Evolutionary conservation across 2,329 filamentous ascomycete genomes (phyloP).

Genomic region (Microcera coccophila): DNA sequence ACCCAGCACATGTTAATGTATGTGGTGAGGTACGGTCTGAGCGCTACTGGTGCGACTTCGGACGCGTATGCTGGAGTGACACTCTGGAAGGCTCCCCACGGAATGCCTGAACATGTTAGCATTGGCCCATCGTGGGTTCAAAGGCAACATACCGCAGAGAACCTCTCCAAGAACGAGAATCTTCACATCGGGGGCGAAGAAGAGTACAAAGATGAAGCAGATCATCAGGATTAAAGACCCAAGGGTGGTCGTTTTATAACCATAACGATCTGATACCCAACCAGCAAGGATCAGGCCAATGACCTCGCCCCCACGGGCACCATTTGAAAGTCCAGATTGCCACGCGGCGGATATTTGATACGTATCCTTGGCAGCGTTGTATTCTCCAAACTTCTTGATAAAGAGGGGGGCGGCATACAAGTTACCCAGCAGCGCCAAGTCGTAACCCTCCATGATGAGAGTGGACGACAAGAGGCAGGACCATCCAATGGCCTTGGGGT

Average conservation of each 20-base stretch:
- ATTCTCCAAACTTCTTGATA: conserved; percentile 44
- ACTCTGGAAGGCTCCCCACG: conserved; percentile 51
- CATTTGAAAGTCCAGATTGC: conserved; percentile 55
- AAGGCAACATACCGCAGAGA: conserved; percentile 32
- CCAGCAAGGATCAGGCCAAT: conserved; percentile 54
- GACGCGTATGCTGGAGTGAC: conserved; percentile 52
- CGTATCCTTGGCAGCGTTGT: conserved; percentile 30
- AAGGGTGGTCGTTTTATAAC: conserved; percentile 49
- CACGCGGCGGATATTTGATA: conserved; percentile 51
- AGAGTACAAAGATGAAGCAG: conserved; percentile 50
- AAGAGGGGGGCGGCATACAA: conserved; percentile 47
- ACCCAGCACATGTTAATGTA: conserved; percentile 57
- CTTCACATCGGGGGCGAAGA: conserved; percentile 47
- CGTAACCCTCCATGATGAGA: conserved; percentile 50
- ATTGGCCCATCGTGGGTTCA: neutral
- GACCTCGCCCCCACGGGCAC: conserved; percentile 51
- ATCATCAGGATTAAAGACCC: conserved; percentile 44
- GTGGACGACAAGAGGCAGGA: conserved; percentile 44
- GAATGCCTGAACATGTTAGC: conserved; percentile 38
- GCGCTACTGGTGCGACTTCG: conserved; percentile 46
- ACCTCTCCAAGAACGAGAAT: conserved; percentile 48
- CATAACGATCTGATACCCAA: conserved; percentile 47
- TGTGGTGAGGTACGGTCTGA: conserved; percentile 51
- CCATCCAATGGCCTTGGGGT: conserved; percentile 47
- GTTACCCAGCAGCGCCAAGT: conserved; percentile 47